These are phyloP conservation scores for Euphrasia confusa DNA, from an alignment of 257 asterid species.

Conservation along the genomic window DNA sequence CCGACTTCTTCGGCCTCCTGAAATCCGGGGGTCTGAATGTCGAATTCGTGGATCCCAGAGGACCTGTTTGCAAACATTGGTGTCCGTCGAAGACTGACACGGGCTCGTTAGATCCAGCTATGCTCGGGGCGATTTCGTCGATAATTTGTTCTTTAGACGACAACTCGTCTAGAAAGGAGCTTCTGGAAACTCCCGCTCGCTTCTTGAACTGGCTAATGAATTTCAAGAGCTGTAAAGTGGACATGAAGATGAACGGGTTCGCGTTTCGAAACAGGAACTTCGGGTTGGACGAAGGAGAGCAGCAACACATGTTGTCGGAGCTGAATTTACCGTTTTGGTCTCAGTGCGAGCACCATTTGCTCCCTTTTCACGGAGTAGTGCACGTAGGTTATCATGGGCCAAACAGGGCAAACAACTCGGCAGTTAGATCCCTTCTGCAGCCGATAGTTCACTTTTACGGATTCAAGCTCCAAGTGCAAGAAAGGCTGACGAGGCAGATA, in stretches of 20 bases:
- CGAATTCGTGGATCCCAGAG: slow-evolving; percentile 15
- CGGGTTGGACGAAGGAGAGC: slow-evolving; percentile 24
- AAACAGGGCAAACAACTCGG: slow-evolving; percentile 29
- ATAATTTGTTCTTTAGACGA: slow-evolving; percentile 70
- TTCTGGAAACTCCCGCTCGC: slow-evolving; percentile 65
- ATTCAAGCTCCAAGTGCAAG: slow-evolving; percentile 95
- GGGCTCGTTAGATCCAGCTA: slow-evolving; percentile 36
- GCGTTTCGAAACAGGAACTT: slow-evolving; percentile 27
- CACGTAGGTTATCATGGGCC: slow-evolving; percentile 66
- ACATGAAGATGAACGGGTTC: slow-evolving; percentile 51
- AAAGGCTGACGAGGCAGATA: slow-evolving; percentile 87
- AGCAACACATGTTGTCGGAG: slow-evolving; percentile 48
- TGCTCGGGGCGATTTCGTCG: slow-evolving; percentile 55
- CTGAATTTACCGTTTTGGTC: slow-evolving; percentile 73
- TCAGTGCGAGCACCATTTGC: slow-evolving; percentile 89
- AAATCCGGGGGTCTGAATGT: slow-evolving; percentile 47
- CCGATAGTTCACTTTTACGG: slow-evolving; percentile 77
- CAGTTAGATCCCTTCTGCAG: slow-evolving; percentile 57
- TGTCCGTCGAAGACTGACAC: slow-evolving; percentile 50
- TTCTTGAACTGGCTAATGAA: slow-evolving; percentile 76
- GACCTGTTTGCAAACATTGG: slow-evolving; percentile 42
- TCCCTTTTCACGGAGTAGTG: slow-evolving; percentile 89
- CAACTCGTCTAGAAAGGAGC: slow-evolving; percentile 74
- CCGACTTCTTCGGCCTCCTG: slow-evolving; percentile 69
- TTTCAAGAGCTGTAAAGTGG: slow-evolving; percentile 51